A percentile compares a stretch with the other conserved stretches of the same genome.
Conservation (phyloP, 306 rosid genomes). For the Cotoneaster glaucophyllus region DNA sequence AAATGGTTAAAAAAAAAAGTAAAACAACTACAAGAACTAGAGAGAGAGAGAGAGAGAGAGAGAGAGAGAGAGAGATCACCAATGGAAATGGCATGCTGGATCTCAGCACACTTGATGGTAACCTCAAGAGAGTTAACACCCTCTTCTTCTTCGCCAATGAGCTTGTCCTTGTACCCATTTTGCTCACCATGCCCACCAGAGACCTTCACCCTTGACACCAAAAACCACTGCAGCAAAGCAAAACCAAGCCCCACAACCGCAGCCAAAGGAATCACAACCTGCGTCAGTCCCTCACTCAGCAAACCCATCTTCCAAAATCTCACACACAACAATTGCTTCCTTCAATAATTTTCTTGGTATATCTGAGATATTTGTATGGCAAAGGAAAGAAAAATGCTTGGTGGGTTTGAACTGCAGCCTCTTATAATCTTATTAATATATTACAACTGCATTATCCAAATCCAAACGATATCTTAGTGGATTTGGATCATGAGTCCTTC, state of each 20-base stretch:
- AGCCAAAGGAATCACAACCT: conserved; percentile 48
- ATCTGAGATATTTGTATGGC: not conserved
- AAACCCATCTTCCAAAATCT: conserved; percentile 38
- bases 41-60: not conserved
- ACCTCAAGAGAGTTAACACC: conserved; percentile 42
- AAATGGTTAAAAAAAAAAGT: not conserved
- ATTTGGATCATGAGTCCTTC: not conserved
- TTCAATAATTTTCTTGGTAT: conserved; percentile 1
- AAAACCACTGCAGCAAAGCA: conserved; percentile 61
- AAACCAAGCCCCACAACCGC: conserved; percentile 52
- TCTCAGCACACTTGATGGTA: conserved; percentile 51
- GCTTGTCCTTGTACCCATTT: conserved; percentile 24
- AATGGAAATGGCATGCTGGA: conserved; percentile 58
- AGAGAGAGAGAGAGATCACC: conserved; percentile 31
- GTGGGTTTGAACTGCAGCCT: conserved; percentile 9
- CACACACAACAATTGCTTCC: conserved; percentile 9
- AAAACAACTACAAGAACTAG: not conserved
- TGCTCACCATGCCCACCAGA: conserved; percentile 19
- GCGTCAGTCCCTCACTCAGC: conserved; percentile 47
- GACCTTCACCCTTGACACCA: conserved; percentile 50
- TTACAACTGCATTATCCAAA: not conserved
- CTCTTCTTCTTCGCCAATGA: conserved; percentile 45
- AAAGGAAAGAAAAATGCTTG: not conserved
- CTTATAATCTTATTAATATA: not conserved
- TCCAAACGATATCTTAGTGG: not conserved